Evolutionary conservation across 768 basidiomycete species (phyloP).

Genomic region (Phylloporus arenicola): DNA sequence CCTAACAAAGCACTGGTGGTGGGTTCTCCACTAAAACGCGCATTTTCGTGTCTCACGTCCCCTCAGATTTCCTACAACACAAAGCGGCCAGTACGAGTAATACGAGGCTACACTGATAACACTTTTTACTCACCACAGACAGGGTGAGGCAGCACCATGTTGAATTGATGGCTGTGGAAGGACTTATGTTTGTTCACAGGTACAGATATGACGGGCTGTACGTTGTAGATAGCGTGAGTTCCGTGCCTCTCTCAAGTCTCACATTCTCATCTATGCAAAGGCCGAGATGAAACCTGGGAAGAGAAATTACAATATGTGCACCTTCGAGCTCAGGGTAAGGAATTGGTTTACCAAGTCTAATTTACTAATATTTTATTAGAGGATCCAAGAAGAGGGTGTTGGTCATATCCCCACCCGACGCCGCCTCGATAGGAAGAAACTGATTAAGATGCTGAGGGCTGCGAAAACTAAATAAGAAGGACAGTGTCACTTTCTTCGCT

Average conservation of each 20-base stretch:
- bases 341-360: neutral
- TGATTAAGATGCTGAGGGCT: conserved; percentile 11
- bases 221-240: conserved; percentile 21
- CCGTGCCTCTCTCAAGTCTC: neutral
- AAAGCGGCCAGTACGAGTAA: conserved; percentile 33
- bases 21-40: neutral
- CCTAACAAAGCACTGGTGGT: conserved; percentile 21
- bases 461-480: neutral
- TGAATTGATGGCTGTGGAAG: neutral
- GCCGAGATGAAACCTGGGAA: conserved; percentile 15
- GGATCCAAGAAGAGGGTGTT: conserved; percentile 21
- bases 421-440: conserved; percentile 6
- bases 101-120: conserved; percentile 26
- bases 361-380: conserved; percentile 11
- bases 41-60: neutral
- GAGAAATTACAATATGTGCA: conserved; percentile 24
- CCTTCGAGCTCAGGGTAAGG: conserved; percentile 25
- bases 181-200: conserved; percentile 10
- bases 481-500: neutral
- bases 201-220: conserved; percentile 32
- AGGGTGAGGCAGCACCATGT: conserved; percentile 17
- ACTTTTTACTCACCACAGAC: conserved; percentile 16
- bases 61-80: conserved; percentile 27
- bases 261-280: conserved; percentile 12
- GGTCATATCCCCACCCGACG: conserved; percentile 18